Base-by-base conservation (phyloP, 495 filamentous ascomycete genomes). In the Neurospora sp. region DNA sequence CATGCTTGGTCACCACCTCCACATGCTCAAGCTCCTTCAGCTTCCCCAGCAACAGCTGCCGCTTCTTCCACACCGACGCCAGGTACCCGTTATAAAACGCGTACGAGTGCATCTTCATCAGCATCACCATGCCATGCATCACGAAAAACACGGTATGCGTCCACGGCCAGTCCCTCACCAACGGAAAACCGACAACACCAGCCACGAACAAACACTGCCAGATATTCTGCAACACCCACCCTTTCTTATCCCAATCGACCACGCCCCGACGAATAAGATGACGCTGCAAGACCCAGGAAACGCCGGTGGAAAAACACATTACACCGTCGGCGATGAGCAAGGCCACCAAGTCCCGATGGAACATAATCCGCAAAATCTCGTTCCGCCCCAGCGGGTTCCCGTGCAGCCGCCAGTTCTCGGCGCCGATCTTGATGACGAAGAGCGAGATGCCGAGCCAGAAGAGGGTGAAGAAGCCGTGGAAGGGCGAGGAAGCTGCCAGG, bases 101-200 rank as follows among this genome's bases (percentile, higher is more conserved):
- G 78, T 92, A 93, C 70, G 88, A 91, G 77, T 93, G 92, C 78
- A 91, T 90, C 81, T 94, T 94, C 92, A 94, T 93, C 69, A 93
- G 74, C 86, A 93, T 89, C 1, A 90, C 88, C 24, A 92, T 76
- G 19, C 86, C 87, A 76, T 94, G 92, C 66, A 94, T 82, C 4
- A 92, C 89, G 39, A 92, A 90, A 79, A 91, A 93, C 36, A 93
- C 81, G 34, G 84, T 85, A 43, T 83, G 91, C 38, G 92, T 91
- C 92, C 92, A 94, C 24, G 90, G 89, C 92, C 92, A 94, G 62
- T 92, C 88, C 5, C 90, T 83, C 76, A 88, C 84, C 71, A 89
- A 83, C 0, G 90, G 88, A 81, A 90, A 88, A 54, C 86, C 84
- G 40, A 93, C 81, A 13, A 88, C 85, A 9, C 81, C 82, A 17